phyloP scores from a whole-genome alignment of 2,329 filamentous ascomycete genomes.

The Ophiosphaerella korrae region DNA sequence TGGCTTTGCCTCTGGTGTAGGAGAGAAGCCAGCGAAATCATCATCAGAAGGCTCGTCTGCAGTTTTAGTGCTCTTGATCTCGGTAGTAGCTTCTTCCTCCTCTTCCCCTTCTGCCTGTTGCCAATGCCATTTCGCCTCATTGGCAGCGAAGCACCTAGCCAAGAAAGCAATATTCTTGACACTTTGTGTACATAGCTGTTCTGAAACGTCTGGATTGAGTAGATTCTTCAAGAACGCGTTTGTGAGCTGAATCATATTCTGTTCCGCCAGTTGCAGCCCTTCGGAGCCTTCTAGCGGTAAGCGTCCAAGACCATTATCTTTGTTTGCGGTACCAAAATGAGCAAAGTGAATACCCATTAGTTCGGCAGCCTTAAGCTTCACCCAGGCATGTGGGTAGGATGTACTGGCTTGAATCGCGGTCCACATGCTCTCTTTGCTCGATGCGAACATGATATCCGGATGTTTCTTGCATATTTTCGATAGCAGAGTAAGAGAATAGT shows the following conservation, averaged over 20 bases:
- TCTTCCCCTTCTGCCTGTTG: slow-evolving; percentile 51
- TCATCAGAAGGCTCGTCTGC: slow-evolving; percentile 38
- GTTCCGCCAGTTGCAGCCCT: slow-evolving; percentile 69
- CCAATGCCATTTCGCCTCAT: slow-evolving; percentile 55
- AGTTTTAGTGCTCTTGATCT: too few relatives aligned
- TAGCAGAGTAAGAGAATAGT: slow-evolving; percentile 73
- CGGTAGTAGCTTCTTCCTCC: slow-evolving; percentile 28
- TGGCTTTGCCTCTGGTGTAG: slow-evolving; percentile 15
- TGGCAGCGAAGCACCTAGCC: slow-evolving; percentile 67
- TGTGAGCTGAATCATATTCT: slow-evolving; percentile 66
- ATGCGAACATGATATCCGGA: slow-evolving; percentile 66
- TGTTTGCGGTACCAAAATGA: slow-evolving; percentile 73
- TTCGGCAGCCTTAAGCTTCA: slow-evolving; percentile 77
- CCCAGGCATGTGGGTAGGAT: slow-evolving; percentile 71
- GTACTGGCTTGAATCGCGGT: slow-evolving; percentile 68
- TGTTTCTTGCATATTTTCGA: slow-evolving; percentile 70
- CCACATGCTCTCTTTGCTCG: slow-evolving; percentile 72
- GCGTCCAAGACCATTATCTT: slow-evolving; percentile 56
- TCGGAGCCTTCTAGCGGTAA: slow-evolving; percentile 71
- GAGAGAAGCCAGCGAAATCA: slow-evolving; percentile 35
- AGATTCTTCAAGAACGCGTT: slow-evolving; percentile 64
- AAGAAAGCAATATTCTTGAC: slow-evolving; percentile 85
- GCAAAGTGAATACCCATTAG: slow-evolving; percentile 78
- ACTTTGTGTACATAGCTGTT: slow-evolving; percentile 77
- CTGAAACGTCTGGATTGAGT: slow-evolving; percentile 67